Base-by-base conservation (phyloP, 2,329 filamentous ascomycete genomes). In the Blastomyces gilchristii region DNA sequence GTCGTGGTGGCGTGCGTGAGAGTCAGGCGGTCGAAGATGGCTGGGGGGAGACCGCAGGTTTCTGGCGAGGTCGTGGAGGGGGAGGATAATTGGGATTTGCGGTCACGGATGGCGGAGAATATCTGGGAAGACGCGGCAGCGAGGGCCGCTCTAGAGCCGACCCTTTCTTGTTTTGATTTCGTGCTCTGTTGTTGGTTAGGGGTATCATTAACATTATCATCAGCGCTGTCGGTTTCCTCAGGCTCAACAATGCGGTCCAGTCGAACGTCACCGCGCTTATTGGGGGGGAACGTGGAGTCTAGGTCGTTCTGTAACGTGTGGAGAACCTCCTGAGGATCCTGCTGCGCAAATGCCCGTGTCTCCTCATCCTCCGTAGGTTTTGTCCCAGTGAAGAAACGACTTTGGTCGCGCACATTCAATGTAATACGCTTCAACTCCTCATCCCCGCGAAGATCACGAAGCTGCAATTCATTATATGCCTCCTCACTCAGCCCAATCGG, bases 1-100 rank as follows among this genome's bases (percentile, higher is more conserved):
- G 90, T 88, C 0, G 91, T 95, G 0, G 94, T 99, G 61, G 92
- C 92, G 73, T 97, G 91, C 0, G 93, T 96, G 62, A 89, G 81
- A 14, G 79, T 81, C n/a, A 89, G 71, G 22, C 82, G 82, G 67
- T 88, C 85, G 67, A 85, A 86, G 1, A 85, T 77, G 2, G 74
- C 69, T 9, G 76, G 67, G 1, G 82, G 79, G 18, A 84, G 74
- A 3, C 81, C 82, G 41, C 75, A 78, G 1, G 77, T 77, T 41
- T 72, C 70, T 8, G 76, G 73, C 1, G 67, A 71, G 2, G 69
- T 69, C 2, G 74, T 67, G 5, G 69, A 68, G 52, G 79, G 75
- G 45, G 79, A 75, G 52, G 71, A 72, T 18, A 73, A 72, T 62
- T 79, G 78, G 22, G 72, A 67, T 67, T 84, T 86, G 62, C 83